Conservation (phyloP, 176 grass and related monocot genomes). For the Zoysia japonica region DNA sequence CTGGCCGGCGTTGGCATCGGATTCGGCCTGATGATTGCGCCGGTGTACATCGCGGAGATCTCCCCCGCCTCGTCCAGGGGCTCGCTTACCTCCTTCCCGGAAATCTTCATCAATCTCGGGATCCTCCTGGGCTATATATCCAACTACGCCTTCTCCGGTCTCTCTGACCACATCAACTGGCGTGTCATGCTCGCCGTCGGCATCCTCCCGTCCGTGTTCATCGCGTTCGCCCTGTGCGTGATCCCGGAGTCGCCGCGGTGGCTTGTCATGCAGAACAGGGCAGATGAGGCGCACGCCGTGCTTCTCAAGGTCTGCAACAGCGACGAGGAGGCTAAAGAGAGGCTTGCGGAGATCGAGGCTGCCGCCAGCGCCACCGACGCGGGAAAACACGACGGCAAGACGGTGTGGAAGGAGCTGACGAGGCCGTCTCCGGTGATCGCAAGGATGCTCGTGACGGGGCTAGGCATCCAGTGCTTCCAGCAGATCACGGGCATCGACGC, state of each 20-base stretch:
- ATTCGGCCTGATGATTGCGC: conserved; percentile 79
- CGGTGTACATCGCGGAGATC: conserved; percentile 89
- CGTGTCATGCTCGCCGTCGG: conserved; percentile 87
- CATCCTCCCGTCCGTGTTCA: conserved; percentile 69
- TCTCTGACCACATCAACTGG: conserved; percentile 74
- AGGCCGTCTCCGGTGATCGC: conserved; percentile 54
- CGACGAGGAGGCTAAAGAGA: conserved; percentile 53
- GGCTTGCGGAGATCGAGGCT: conserved; percentile 67
- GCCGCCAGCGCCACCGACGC: conserved; percentile 30
- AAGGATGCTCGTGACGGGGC: conserved; percentile 59
- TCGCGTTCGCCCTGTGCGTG: conserved; percentile 67
- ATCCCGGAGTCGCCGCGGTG: conserved; percentile 88
- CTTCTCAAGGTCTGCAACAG: conserved; percentile 52
- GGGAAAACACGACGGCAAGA: not conserved
- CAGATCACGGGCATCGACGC: conserved; percentile 72
- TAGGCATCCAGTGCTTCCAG: conserved; percentile 72
- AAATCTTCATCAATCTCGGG: conserved; percentile 89
- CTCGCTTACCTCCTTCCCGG: conserved; percentile 74
- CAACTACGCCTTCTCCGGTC: conserved; percentile 75
- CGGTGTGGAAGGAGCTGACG: conserved; percentile 56
- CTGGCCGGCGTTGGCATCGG: conserved; percentile 81
- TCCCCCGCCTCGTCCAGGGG: conserved; percentile 58
- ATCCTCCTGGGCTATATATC: conserved; percentile 87
- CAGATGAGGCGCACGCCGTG: conserved; percentile 54
- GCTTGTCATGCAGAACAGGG: conserved; percentile 63